Percentiles rank a stretch among this genome's conserved stretches.
Evolutionary conservation across 2,329 filamentous ascomycete species (phyloP).

Genomic region (Grosmannia serpens): DNA sequence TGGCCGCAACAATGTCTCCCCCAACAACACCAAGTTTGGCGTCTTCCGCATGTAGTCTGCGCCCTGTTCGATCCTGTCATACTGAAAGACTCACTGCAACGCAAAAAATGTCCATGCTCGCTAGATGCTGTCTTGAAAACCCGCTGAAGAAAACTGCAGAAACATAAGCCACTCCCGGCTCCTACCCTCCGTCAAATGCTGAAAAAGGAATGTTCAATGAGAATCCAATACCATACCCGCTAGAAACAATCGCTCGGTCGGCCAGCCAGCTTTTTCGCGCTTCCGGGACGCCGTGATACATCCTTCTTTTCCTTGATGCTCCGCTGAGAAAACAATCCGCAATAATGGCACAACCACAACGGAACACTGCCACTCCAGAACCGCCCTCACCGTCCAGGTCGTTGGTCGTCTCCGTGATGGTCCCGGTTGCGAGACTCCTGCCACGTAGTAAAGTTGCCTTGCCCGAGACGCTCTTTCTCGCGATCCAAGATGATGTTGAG

Average conservation of each 20-base stretch:
- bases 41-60: constrained; percentile 70
- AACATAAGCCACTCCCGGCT: too few relatives aligned
- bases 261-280: background rate
- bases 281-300: background rate
- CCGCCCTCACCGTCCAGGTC: background rate
- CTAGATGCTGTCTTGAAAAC: too few relatives aligned
- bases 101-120: too few relatives aligned
- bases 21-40: constrained; percentile 59
- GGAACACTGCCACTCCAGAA: background rate
- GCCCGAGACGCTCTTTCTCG: constrained; percentile 32
- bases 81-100: background rate
- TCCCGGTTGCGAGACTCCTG: constrained; percentile 1
- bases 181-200: too few relatives aligned
- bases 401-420: background rate
- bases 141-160: too few relatives aligned
- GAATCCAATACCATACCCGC: background rate
- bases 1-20: constrained; percentile 49
- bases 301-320: background rate
- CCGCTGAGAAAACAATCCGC: background rate
- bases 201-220: too few relatives aligned
- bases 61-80: background rate
- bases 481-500: constrained; percentile 45
- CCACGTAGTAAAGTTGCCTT: constrained; percentile 8
- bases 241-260: background rate
- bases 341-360: background rate